Percentiles rank a stretch among this genome's conserved stretches.
Evolutionary conservation across 805 yeast genomes (phyloP).

Genomic region (Metschnikowia orientalis): DNA sequence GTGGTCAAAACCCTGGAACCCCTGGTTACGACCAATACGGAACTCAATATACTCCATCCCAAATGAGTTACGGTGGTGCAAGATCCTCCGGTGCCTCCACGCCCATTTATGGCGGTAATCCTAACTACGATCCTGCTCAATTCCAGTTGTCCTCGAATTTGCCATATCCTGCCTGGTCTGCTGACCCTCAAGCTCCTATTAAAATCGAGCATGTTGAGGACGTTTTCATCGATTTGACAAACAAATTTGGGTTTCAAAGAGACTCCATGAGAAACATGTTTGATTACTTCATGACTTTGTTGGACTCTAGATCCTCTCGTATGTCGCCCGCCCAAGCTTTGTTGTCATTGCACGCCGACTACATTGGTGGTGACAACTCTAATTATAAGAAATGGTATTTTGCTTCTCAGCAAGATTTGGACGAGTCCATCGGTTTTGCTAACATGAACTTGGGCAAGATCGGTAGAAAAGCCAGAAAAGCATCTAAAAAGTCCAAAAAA

Average conservation of each 20-base stretch:
- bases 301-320: conserved; percentile 81
- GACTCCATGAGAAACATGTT: conserved; percentile 90
- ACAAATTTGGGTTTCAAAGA: conserved; percentile 86
- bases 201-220: conserved; percentile 81
- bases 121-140: conserved; percentile 56
- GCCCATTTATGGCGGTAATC: conserved; percentile 72
- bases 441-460: conserved; percentile 75
- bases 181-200: conserved; percentile 86
- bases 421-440: conserved; percentile 78
- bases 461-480: conserved; percentile 75
- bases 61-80: conserved; percentile 76
- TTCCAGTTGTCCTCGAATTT: conserved; percentile 73
- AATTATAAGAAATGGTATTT: conserved; percentile 86
- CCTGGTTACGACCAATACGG: conserved; percentile 66
- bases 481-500: conserved; percentile 75
- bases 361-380: conserved; percentile 83
- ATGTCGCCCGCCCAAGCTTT: conserved; percentile 88
- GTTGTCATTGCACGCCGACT: conserved; percentile 78
- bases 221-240: conserved; percentile 75
- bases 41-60: conserved; percentile 78
- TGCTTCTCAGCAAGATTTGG: conserved; percentile 84
- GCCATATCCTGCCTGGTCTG: conserved; percentile 99
- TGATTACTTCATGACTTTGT: conserved; percentile 79
- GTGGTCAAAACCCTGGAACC: conserved; percentile 49
- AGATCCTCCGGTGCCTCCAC: conserved; percentile 93